Percentiles rank a stretch among this genome's conserved stretches.
phyloP scores from a whole-genome alignment of 2,329 filamentous ascomycete genomes.

The Aspergillus ruber region DNA sequence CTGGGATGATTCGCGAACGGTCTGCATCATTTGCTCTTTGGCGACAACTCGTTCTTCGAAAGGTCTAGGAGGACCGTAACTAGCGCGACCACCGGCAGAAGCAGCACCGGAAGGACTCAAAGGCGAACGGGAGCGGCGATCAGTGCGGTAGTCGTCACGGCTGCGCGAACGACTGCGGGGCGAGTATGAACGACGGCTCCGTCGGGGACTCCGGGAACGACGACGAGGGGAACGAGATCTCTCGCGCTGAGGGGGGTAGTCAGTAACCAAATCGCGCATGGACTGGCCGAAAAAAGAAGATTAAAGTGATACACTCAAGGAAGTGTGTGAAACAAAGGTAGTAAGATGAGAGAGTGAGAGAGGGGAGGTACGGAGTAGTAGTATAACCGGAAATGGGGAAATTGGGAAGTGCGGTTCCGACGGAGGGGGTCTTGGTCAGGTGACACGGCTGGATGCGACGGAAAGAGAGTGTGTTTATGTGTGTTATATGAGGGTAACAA shows the following conservation, averaged over 20 bases:
- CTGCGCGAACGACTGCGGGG: conserved; percentile 73
- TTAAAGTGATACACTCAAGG: neutral
- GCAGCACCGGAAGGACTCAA: conserved; percentile 74
- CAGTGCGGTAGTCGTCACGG: conserved; percentile 68
- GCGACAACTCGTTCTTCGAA: conserved; percentile 77
- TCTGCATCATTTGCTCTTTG: conserved; percentile 95
- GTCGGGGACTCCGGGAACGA: conserved; percentile 75
- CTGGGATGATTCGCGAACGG: conserved; percentile 87
- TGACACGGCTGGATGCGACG: neutral
- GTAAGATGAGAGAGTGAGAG: conserved; percentile 1
- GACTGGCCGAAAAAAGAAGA: conserved; percentile 16
- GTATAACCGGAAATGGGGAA: conserved; percentile 1
- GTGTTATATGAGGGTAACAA: no score
- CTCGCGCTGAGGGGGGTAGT: conserved; percentile 61
- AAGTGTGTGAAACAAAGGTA: neutral
- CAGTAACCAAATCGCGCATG: conserved; percentile 24
- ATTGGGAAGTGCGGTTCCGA: conserved; percentile 2
- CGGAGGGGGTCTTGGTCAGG: conserved; percentile 2
- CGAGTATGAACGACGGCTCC: conserved; percentile 70
- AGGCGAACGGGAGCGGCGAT: conserved; percentile 75
- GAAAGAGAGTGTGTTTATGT: neutral
- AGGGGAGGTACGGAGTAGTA: conserved; percentile 3
- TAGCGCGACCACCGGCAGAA: conserved; percentile 54
- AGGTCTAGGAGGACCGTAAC: conserved; percentile 58
- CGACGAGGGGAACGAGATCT: conserved; percentile 59